Evolutionary conservation across 805 yeast genomes (phyloP).

Genomic region (Wickerhamiella siamensis): DNA sequence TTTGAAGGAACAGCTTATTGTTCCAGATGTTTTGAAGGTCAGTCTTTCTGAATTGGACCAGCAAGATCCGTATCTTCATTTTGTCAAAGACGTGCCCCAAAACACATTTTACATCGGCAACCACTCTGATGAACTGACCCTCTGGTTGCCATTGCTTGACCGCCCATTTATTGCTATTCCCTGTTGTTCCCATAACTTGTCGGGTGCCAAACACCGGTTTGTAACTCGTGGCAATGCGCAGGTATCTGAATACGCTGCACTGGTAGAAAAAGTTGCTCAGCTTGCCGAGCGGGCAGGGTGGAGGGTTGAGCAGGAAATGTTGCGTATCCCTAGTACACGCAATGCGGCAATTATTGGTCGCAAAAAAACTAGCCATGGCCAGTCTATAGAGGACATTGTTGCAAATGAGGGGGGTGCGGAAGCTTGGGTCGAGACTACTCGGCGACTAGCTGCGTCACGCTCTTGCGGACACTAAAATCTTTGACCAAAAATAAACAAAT

Average conservation of each 20-base stretch:
- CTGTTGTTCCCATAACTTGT: conserved; percentile 80
- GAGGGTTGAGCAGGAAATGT: conserved; percentile 71
- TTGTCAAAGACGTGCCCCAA: neutral
- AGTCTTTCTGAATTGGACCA: neutral
- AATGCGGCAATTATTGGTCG: conserved; percentile 80
- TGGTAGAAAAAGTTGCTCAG: conserved; percentile 73
- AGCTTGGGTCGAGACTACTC: conserved; percentile 56
- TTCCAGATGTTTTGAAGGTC: conserved; percentile 60
- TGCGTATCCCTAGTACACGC: conserved; percentile 86
- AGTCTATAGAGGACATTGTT: conserved; percentile 41
- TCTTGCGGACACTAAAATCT: too few species aligned
- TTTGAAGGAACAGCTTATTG: conserved; percentile 61
- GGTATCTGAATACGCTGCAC: conserved; percentile 63
- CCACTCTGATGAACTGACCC: conserved; percentile 87
- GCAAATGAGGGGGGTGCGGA: conserved; percentile 77
- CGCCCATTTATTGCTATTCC: conserved; percentile 81
- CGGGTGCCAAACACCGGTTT: conserved; percentile 62
- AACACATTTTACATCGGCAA: conserved; percentile 76
- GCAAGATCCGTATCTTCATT: conserved; percentile 1
- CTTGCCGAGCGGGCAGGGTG: conserved; percentile 62
- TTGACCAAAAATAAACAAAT: neutral
- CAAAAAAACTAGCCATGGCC: conserved; percentile 19
- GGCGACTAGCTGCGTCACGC: neutral
- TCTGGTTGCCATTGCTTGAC: conserved; percentile 82
- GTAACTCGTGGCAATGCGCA: conserved; percentile 23